Conservation (phyloP, 148 eudicot species). For the Fagopyrum tataricum region DNA sequence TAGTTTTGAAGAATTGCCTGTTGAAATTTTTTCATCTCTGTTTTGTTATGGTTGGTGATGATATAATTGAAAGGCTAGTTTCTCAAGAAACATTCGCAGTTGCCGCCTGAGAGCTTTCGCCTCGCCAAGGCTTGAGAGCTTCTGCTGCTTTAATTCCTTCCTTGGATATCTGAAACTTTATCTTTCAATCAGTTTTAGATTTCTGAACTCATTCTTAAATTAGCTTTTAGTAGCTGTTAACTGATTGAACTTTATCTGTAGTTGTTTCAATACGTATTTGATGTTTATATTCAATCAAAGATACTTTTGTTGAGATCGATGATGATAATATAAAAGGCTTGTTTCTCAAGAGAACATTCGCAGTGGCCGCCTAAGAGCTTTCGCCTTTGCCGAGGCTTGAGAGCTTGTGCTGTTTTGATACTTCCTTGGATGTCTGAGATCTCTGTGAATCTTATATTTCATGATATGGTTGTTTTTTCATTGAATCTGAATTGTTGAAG, state of each 20-base stretch:
- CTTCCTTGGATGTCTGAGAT: conserved; percentile 21
- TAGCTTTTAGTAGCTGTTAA: no score
- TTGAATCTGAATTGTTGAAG: no score
- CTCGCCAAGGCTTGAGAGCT: conserved; percentile 29
- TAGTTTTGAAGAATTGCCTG: no score
- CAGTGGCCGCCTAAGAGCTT: conserved; percentile 35
- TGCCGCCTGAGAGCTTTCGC: conserved; percentile 69
- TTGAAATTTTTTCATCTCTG: no score
- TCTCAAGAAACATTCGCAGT: conserved; percentile 69
- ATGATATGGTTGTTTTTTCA: neutral
- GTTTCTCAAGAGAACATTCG: conserved; percentile 64
- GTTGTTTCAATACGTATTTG: neutral
- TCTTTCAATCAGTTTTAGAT: neutral
- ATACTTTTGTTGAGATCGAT: conserved; percentile 11
- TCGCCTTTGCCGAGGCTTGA: conserved; percentile 46
- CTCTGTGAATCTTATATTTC: neutral
- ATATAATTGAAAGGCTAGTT: conserved; percentile 38
- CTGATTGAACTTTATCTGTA: neutral
- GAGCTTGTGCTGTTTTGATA: conserved; percentile 13
- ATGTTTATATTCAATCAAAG: neutral
- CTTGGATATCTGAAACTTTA: conserved; percentile 7
- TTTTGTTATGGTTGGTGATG: conserved; percentile 27
- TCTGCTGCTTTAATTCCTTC: conserved; percentile 13
- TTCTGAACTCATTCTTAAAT: neutral
- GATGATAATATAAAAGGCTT: conserved; percentile 44